A percentile compares a stretch with the other conserved stretches of the same genome.
phyloP scores from a whole-genome alignment of 441 rosid species.

The Eutrema salsugineum region DNA sequence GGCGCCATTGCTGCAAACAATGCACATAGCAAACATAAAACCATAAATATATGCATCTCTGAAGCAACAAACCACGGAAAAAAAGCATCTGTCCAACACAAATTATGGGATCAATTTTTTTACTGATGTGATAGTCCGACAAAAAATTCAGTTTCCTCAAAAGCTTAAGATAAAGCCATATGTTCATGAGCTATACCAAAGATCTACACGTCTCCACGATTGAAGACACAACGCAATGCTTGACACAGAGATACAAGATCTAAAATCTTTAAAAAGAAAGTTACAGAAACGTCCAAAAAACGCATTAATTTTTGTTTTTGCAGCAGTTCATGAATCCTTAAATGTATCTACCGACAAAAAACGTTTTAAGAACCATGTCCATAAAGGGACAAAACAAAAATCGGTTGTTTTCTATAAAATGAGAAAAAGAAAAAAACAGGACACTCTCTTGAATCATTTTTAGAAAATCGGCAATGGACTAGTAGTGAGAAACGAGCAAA shows the following conservation, averaged over 20 bases:
- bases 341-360: constrained; percentile 22
- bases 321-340: constrained; percentile 13
- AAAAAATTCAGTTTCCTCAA: background rate
- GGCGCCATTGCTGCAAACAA: constrained; percentile 62
- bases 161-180: background rate
- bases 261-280: background rate
- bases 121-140: background rate
- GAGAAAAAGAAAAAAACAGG: background rate
- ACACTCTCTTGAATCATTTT: background rate
- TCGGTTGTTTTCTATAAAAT: background rate
- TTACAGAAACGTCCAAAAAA: constrained; percentile 29
- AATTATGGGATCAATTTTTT: background rate
- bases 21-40: constrained; percentile 1
- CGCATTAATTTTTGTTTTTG: constrained; percentile 1
- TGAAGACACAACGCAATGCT: constrained; percentile 14
- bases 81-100: background rate
- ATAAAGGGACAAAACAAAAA: background rate
- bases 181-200: background rate
- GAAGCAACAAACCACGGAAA: background rate
- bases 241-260: constrained; percentile 9
- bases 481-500: background rate
- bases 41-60: constrained; percentile 4
- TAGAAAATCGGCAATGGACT: background rate
- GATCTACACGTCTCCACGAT: background rate
- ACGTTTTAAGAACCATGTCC: constrained; percentile 8